Conservation (phyloP, 2,329 filamentous ascomycete genomes). For the Sporothrix variecibatus region DNA sequence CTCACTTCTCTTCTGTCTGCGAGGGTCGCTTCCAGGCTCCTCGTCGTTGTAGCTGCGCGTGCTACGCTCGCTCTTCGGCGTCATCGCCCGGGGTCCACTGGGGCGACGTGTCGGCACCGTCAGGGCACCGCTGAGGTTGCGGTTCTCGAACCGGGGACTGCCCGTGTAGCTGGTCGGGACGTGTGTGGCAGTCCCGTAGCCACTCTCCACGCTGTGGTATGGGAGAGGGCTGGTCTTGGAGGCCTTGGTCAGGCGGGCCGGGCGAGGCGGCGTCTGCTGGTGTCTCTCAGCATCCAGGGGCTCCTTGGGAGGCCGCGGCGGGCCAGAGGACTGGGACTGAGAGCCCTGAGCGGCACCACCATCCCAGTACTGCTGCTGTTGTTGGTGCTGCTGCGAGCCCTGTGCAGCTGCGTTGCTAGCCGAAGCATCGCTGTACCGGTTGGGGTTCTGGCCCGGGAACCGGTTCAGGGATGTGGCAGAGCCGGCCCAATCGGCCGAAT, state of each 20-base stretch:
- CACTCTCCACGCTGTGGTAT: slow-evolving; percentile 58
- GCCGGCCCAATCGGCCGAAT: slow-evolving; percentile 63
- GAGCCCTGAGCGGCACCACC: slow-evolving; percentile 39
- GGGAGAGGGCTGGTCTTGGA: slow-evolving; percentile 58
- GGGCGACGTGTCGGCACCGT: slow-evolving; percentile 56
- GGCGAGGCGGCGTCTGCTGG: slow-evolving; percentile 48
- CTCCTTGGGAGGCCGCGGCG: slow-evolving; percentile 65
- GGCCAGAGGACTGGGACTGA: slow-evolving; percentile 36
- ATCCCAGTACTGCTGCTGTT: slow-evolving; percentile 42
- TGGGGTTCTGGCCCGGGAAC: slow-evolving; percentile 48
- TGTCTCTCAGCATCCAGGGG: slow-evolving; percentile 46
- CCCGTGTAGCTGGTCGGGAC: slow-evolving; percentile 51
- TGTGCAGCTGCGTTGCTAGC: slow-evolving; percentile 24
- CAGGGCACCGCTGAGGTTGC: slow-evolving; percentile 57
- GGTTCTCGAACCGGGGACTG: slow-evolving; percentile 59
- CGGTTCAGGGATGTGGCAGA: slow-evolving; percentile 61
- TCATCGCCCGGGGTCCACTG: slow-evolving; percentile 63
- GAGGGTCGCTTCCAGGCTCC: slow-evolving; percentile 46
- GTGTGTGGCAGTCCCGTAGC: slow-evolving; percentile 49
- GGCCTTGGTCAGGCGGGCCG: slow-evolving; percentile 52
- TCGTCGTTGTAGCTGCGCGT: slow-evolving; percentile 45
- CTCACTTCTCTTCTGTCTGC: slow-evolving; percentile 59
- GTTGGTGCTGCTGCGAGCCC: slow-evolving; percentile 29
- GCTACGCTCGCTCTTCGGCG: slow-evolving; percentile 51
- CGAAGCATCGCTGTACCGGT: slow-evolving; percentile 53